These are phyloP conservation scores for Candida stauntonica DNA, from an alignment of 805 yeast genomes.

Conservation along the genomic window DNA sequence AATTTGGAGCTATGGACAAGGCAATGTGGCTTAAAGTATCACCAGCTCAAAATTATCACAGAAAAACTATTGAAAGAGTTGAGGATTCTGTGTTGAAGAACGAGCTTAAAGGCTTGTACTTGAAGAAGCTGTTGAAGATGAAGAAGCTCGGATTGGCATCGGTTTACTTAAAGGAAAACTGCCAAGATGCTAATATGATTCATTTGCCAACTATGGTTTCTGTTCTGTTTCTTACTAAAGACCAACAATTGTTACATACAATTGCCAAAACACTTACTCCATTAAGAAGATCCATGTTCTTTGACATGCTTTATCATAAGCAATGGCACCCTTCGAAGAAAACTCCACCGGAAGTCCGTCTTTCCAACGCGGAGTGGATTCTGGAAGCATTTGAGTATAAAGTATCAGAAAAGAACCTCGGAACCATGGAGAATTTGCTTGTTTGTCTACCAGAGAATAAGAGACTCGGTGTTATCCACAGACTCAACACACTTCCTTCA, in stretches of 20 bases:
- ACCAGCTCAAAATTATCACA: slow-evolving; percentile 8
- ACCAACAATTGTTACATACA: not conserved
- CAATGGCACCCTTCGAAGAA: not conserved
- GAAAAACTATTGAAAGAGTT: slow-evolving; percentile 5
- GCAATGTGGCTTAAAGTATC: slow-evolving; percentile 7
- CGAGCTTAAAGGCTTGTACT: slow-evolving; percentile 11
- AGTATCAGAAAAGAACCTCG: slow-evolving; percentile 7
- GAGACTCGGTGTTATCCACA: slow-evolving; percentile 82
- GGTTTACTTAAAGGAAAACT: not conserved
- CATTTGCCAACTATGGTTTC: slow-evolving; percentile 4
- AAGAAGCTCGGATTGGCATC: slow-evolving; percentile 7
- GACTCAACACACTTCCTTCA: slow-evolving; percentile 68
- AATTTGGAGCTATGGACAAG: slow-evolving; percentile 10
- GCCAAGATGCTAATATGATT: slow-evolving; percentile 1
- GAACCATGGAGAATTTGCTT: slow-evolving; percentile 1
- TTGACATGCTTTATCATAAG: slow-evolving; percentile 4
- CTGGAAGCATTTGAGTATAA: slow-evolving; percentile 8
- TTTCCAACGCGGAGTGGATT: slow-evolving; percentile 5
- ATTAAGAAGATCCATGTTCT: slow-evolving; percentile 6
- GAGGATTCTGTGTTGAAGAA: not conserved
- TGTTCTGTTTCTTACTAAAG: not conserved
- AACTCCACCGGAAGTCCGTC: slow-evolving; percentile 10
- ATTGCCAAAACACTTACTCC: slow-evolving; percentile 5
- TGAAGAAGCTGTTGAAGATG: slow-evolving; percentile 10
- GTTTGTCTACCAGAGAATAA: slow-evolving; percentile 32